These are phyloP conservation scores for Pythium coloratum DNA, from an alignment of 352 stramenopile genomes.

Conservation along the genomic window DNA sequence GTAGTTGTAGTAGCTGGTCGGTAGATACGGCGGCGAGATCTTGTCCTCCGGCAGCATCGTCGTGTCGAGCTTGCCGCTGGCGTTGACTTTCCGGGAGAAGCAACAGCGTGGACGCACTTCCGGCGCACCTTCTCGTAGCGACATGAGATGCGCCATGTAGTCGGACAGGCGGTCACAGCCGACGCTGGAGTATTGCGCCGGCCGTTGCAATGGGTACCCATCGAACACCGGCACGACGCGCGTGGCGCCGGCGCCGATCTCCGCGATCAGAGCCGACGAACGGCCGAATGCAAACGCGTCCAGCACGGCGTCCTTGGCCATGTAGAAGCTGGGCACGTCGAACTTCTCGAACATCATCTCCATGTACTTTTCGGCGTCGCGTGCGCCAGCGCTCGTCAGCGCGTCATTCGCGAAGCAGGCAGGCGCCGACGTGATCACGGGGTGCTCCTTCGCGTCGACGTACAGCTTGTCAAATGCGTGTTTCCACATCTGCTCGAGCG, in stretches of 20 bases:
- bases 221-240: slow-evolving; percentile 91
- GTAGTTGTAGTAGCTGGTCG: slow-evolving; percentile 73
- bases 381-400: slow-evolving; percentile 47
- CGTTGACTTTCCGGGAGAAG: slow-evolving; percentile 58
- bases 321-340: slow-evolving; percentile 86
- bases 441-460: slow-evolving; percentile 66
- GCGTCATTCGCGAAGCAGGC: slow-evolving; percentile 78
- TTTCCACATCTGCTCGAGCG: slow-evolving; percentile 82
- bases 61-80: slow-evolving; percentile 57
- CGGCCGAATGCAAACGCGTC: slow-evolving; percentile 91
- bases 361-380: slow-evolving; percentile 79
- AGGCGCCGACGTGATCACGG: slow-evolving; percentile 73
- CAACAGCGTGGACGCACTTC: slow-evolving; percentile 60
- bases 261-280: slow-evolving; percentile 84
- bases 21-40: slow-evolving; percentile 50
- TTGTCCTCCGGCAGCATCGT: slow-evolving; percentile 38
- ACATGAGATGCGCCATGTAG: slow-evolving; percentile 74
- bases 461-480: slow-evolving; percentile 74
- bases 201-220: slow-evolving; percentile 83
- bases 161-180: slow-evolving; percentile 70
- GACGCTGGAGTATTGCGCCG: slow-evolving; percentile 72
- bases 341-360: slow-evolving; percentile 95
- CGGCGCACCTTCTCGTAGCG: slow-evolving; percentile 36
- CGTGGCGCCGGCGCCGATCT: slow-evolving; percentile 85
- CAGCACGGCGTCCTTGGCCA: slow-evolving; percentile 88